phyloP scores from a whole-genome alignment of 148 eudicot species.

The Vaccinium corymbosum region DNA sequence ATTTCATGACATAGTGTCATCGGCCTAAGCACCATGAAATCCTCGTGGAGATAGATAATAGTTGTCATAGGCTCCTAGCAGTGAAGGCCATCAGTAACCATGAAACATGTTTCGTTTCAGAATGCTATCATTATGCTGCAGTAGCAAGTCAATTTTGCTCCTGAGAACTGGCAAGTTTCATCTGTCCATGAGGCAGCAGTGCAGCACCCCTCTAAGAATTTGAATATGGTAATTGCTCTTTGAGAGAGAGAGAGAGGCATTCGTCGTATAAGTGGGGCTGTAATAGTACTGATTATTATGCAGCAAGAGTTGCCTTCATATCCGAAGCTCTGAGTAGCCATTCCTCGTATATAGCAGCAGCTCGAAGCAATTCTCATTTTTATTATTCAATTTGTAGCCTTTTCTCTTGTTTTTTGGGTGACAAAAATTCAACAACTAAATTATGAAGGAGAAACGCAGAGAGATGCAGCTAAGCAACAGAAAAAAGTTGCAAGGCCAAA shows the following conservation, averaged over 20 bases:
- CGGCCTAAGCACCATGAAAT: background rate
- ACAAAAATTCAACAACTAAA: background rate
- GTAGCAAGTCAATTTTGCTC: background rate
- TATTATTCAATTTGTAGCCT: too few species aligned
- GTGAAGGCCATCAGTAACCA: background rate
- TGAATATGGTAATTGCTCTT: too few species aligned
- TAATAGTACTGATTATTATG: background rate
- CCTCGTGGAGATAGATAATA: background rate
- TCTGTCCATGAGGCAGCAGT: too few species aligned
- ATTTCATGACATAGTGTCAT: background rate
- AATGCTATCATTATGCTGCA: background rate
- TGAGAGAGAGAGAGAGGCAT: background rate
- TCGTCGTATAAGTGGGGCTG: background rate
- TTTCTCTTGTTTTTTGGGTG: background rate
- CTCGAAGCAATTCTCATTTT: too few species aligned
- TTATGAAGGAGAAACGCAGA: background rate
- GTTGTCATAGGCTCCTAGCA: background rate
- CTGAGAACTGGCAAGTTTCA: too few species aligned
- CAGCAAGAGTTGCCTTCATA: background rate
- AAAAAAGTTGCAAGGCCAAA: background rate
- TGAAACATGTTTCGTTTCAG: background rate
- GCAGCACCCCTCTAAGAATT: too few species aligned
- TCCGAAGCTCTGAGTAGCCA: background rate
- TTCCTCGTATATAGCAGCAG: too few species aligned
- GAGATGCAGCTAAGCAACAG: background rate